These are phyloP conservation scores for Psilocybe cyanescens DNA, from an alignment of 768 basidiomycete genomes.

Conservation along the genomic window DNA sequence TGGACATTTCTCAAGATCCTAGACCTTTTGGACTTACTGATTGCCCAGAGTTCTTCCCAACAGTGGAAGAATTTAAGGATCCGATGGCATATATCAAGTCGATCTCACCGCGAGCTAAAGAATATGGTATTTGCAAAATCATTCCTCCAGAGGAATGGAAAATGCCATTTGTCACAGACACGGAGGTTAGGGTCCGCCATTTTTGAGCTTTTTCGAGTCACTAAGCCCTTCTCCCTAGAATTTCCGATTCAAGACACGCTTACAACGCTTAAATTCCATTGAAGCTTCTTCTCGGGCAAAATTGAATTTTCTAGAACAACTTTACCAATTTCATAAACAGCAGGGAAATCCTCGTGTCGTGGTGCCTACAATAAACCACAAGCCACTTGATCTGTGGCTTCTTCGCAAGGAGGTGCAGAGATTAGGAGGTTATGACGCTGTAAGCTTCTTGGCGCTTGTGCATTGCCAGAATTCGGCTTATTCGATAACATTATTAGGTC, in stretches of 20 bases:
- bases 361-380: slow-evolving; percentile 94
- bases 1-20: slow-evolving; percentile 40
- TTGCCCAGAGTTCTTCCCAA: slow-evolving; percentile 89
- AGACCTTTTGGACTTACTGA: slow-evolving; percentile 88
- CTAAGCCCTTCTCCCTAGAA: slow-evolving; percentile 45
- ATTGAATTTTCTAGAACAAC: slow-evolving; percentile 95
- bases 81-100: slow-evolving; percentile 92
- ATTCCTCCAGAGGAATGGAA: slow-evolving; percentile 93
- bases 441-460: slow-evolving; percentile 40
- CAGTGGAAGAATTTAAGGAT: slow-evolving; percentile 89
- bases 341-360: slow-evolving; percentile 89
- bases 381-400: slow-evolving; percentile 91
- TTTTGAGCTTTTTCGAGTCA: slow-evolving; percentile 40
- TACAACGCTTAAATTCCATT: slow-evolving; percentile 94
- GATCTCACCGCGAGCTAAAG: slow-evolving; percentile 69
- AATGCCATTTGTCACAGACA: slow-evolving; percentile 95
- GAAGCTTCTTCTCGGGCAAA: slow-evolving; percentile 97
- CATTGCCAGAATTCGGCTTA: slow-evolving; percentile 17
- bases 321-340: slow-evolving; percentile 96
- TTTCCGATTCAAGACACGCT: slow-evolving; percentile 94
- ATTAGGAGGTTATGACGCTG: slow-evolving; percentile 85
- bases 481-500: slow-evolving; percentile 53
- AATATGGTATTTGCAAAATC: slow-evolving; percentile 94
- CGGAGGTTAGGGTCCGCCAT: slow-evolving; percentile 64
- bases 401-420: slow-evolving; percentile 91